Conservation (phyloP, 768 basidiomycete species). For the Lentinula guzmanii region DNA sequence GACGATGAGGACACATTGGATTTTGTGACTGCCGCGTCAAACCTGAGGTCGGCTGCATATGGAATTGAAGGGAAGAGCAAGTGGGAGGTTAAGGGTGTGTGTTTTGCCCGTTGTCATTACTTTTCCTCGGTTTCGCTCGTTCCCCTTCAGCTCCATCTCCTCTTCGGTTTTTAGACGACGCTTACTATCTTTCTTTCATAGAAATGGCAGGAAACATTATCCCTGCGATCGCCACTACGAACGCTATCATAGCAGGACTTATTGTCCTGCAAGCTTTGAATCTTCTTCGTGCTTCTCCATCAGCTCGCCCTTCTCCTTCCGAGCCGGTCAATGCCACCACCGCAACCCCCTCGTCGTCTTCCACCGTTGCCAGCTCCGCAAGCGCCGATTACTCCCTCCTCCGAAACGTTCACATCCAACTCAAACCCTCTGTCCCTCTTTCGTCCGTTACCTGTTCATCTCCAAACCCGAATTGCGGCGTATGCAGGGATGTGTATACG, state of each 20-base stretch:
- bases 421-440: constrained; percentile 75
- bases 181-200: constrained; percentile 19
- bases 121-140: background rate
- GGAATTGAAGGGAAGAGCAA: constrained; percentile 84
- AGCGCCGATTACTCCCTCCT: constrained; percentile 30
- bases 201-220: constrained; percentile 99
- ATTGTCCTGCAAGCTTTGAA: constrained; percentile 92
- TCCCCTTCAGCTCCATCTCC: too few species aligned
- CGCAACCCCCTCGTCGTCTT: constrained; percentile 23
- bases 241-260: constrained; percentile 92
- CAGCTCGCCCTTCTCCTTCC: background rate
- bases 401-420: constrained; percentile 74
- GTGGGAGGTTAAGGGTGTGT: constrained; percentile 92
- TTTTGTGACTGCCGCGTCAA: constrained; percentile 93
- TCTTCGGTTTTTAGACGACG: too few species aligned
- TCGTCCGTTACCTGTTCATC: constrained; percentile 56
- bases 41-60: constrained; percentile 87
- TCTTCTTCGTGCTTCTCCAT: constrained; percentile 45
- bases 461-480: constrained; percentile 75
- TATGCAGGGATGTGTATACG: constrained; percentile 84
- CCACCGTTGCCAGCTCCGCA: too few species aligned
- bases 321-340: background rate
- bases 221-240: constrained; percentile 98
- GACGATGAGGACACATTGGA: constrained; percentile 97
- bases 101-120: background rate